Evolutionary conservation across 2,329 filamentous ascomycete genomes (phyloP).

Genomic region (Monosporascus sp.): DNA sequence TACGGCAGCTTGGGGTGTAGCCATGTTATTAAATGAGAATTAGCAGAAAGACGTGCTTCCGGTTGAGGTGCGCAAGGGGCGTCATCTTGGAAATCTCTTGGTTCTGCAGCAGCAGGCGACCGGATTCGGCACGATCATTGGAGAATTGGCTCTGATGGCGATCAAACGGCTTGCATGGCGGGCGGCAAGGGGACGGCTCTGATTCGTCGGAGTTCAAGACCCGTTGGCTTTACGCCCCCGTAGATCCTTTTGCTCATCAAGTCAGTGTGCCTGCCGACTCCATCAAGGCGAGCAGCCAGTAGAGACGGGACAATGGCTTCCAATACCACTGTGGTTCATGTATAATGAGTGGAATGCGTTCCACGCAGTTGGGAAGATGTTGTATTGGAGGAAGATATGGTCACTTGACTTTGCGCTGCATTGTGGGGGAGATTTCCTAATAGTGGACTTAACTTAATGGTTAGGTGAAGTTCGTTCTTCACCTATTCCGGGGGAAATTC

Average conservation of each 20-base stretch:
- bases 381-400: background rate
- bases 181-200: constrained; percentile 19
- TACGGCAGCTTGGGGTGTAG: background rate
- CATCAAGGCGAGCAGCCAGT: background rate
- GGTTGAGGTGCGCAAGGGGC: background rate
- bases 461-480: background rate
- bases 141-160: background rate
- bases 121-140: background rate
- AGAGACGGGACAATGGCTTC: background rate
- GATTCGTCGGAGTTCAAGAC: constrained; percentile 15
- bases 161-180: constrained; percentile 7
- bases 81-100: background rate
- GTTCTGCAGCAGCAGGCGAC: background rate
- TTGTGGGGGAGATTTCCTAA: background rate
- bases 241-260: constrained; percentile 6
- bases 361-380: background rate
- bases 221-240: background rate
- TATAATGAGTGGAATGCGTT: background rate
- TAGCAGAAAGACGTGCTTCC: background rate
- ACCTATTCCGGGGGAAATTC: background rate
- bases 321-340: background rate
- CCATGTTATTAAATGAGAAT: background rate
- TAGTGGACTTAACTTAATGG: background rate
- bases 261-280: background rate
- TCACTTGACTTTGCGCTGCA: background rate